Evolutionary conservation across 2,329 filamentous ascomycete species (phyloP).

Genomic region (Cladorrhinum sp.): DNA sequence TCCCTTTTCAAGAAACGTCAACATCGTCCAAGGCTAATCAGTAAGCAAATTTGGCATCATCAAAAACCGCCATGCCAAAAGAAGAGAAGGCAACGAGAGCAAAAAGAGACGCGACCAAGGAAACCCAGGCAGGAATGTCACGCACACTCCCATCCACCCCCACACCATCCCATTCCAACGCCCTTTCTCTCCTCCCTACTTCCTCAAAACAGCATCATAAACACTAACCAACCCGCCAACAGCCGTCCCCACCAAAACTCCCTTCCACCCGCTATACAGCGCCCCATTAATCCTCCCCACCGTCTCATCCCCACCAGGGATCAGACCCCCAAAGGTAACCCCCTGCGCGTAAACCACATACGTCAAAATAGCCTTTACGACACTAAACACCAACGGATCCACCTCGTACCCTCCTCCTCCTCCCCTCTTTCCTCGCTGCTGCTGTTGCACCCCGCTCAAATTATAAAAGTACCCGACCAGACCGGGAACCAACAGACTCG

Average conservation of each 20-base stretch:
- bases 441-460: slow-evolving; percentile 49
- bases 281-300: slow-evolving; percentile 63
- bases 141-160: background rate
- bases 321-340: slow-evolving; percentile 58
- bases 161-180: background rate
- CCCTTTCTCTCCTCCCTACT: slow-evolving; percentile 38
- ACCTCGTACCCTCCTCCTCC: slow-evolving; percentile 49
- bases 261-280: slow-evolving; percentile 69
- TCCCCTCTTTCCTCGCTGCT: background rate
- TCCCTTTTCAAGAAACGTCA: no score
- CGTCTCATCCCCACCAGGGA: slow-evolving; percentile 48
- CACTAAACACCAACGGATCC: slow-evolving; percentile 87
- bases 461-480: slow-evolving; percentile 88
- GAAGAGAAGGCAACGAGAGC: no score
- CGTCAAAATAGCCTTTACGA: slow-evolving; percentile 77
- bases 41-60: no score
- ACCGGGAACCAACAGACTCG: slow-evolving; percentile 67
- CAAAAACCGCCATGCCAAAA: no score
- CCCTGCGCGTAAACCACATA: slow-evolving; percentile 76
- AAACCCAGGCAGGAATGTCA: no score
- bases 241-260: slow-evolving; percentile 64
- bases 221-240: slow-evolving; percentile 68
- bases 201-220: slow-evolving; percentile 75
- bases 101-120: no score
- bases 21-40: no score